phyloP scores from a whole-genome alignment of 345 rosid species.

The Populus pruinosa region DNA sequence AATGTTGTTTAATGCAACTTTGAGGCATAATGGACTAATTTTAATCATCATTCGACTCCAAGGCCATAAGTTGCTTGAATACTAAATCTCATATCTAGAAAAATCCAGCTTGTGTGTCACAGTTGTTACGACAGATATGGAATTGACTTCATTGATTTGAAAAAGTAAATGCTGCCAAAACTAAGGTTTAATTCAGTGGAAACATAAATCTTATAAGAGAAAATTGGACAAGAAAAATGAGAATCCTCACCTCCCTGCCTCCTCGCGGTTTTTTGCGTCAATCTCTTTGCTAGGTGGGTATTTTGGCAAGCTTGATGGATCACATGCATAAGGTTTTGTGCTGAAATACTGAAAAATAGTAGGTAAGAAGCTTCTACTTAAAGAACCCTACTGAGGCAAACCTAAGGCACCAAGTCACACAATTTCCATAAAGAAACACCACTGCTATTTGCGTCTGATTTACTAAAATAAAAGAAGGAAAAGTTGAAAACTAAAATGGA shows the following conservation, averaged over 20 bases:
- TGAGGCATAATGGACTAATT: background rate
- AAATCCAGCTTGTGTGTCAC: background rate
- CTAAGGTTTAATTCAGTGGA: background rate
- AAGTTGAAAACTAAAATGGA: background rate
- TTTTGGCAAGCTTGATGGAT: slow-evolving; percentile 83
- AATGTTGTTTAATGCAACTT: background rate
- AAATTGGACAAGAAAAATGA: background rate
- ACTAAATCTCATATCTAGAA: background rate
- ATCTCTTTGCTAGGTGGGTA: slow-evolving; percentile 96
- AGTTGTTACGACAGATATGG: background rate
- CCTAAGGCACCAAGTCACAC: background rate
- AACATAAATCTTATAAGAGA: background rate
- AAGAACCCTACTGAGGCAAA: slow-evolving; percentile 6
- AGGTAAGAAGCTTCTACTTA: slow-evolving; percentile 9
- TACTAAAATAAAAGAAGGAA: background rate
- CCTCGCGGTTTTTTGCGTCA: slow-evolving; percentile 82
- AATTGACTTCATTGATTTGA: background rate
- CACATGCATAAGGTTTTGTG: slow-evolving; percentile 81
- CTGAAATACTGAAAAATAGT: slow-evolving; percentile 69
- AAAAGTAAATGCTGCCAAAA: background rate
- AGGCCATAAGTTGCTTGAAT: background rate
- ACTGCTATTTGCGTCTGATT: background rate
- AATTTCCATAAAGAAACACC: background rate
- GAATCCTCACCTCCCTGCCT: slow-evolving; percentile 55
- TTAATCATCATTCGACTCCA: background rate